Evolutionary conservation across 78 protist genomes (phyloP).

Genomic region (Dictyostelium capitatum): DNA sequence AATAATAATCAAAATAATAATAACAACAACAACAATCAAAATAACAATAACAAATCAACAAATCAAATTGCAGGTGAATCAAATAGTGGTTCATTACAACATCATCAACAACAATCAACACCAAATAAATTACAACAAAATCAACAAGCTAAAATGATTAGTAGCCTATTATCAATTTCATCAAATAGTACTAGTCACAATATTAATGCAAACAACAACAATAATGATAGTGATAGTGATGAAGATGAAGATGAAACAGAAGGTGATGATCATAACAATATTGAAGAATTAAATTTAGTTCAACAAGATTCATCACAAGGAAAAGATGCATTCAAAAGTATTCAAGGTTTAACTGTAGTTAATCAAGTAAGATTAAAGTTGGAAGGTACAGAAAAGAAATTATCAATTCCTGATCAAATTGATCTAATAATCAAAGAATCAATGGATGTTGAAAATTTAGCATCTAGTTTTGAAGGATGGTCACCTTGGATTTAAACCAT

Average conservation of each 20-base stretch:
- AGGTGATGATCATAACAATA: conserved; percentile 4
- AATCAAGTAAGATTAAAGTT: conserved; percentile 65
- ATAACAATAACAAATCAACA: neutral
- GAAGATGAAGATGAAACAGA: conserved; percentile 34
- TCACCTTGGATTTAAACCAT: neutral
- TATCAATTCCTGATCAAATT: conserved; percentile 44
- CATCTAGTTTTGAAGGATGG: conserved; percentile 71
- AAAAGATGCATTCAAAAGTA: conserved; percentile 37
- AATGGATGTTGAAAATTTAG: conserved; percentile 48
- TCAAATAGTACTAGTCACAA: neutral
- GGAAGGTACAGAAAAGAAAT: conserved; percentile 71
- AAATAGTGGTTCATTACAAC: neutral
- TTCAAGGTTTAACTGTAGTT: conserved; percentile 63
- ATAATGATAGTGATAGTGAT: conserved; percentile 35
- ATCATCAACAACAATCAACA: neutral
- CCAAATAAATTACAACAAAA: neutral
- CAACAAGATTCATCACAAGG: neutral
- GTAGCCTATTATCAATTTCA: neutral
- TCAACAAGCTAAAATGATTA: neutral
- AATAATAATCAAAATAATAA: neutral
- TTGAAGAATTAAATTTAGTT: neutral
- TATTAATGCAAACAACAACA: neutral
- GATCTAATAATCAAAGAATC: conserved; percentile 58
- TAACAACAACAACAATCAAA: neutral
- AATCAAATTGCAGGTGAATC: conserved; percentile 16